These are phyloP conservation scores for Colletotrichum sp. DNA, from an alignment of 2,329 filamentous ascomycete genomes.

Conservation along the genomic window DNA sequence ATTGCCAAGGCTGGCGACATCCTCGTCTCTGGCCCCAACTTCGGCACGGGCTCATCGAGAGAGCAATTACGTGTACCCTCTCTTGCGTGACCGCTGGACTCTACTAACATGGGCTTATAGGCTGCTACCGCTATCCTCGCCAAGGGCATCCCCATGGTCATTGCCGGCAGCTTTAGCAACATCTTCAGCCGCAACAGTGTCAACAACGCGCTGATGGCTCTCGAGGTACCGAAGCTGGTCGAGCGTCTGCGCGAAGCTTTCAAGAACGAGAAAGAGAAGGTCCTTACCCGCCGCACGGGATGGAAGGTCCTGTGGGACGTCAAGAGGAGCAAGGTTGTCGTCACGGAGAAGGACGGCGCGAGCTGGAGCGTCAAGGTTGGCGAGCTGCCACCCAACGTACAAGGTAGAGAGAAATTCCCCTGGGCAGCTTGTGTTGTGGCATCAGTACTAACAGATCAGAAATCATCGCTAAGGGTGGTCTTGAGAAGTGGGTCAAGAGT, in stretches of 20 bases:
- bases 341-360: constrained; percentile 70
- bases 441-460: constrained; percentile 39
- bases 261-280: constrained; percentile 49
- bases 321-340: constrained; percentile 68
- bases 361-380: constrained; percentile 83
- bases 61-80: constrained; percentile 60
- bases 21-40: constrained; percentile 86
- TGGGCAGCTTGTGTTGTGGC: too few relatives aligned
- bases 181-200: constrained; percentile 82
- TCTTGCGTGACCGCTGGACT: too few relatives aligned
- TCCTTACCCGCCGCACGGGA: constrained; percentile 74
- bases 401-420: constrained; percentile 37
- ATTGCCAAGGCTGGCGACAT: constrained; percentile 76
- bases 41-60: constrained; percentile 80
- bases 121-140: constrained; percentile 87
- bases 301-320: constrained; percentile 89
- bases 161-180: constrained; percentile 82
- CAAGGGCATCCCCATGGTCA: constrained; percentile 79
- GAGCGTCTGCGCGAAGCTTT: constrained; percentile 69
- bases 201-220: constrained; percentile 77
- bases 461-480: constrained; percentile 77
- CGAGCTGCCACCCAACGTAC: constrained; percentile 83
- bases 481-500: constrained; percentile 83
- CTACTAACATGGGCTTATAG: too few relatives aligned
- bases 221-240: constrained; percentile 73